A percentile compares a stretch with the other conserved stretches of the same genome.
Conservation (phyloP, 495 filamentous ascomycete species). For the Evernia prunastri region DNA sequence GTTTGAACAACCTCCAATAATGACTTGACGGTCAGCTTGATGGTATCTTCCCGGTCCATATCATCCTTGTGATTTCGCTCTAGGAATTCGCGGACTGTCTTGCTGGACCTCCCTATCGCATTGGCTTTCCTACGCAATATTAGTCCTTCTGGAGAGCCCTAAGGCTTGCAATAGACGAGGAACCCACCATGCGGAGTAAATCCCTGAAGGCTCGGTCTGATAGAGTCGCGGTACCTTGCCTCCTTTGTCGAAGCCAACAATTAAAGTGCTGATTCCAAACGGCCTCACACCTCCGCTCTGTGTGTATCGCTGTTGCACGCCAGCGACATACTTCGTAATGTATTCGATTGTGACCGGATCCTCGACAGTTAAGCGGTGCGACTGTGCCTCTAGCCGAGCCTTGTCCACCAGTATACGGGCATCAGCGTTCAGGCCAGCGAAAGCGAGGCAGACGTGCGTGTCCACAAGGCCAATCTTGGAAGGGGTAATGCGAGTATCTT, state of each 20-base stretch:
- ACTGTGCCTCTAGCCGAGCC: slow-evolving; percentile 92
- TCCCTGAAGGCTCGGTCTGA: slow-evolving; percentile 96
- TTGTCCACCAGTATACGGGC: slow-evolving; percentile 96
- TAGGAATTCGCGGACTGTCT: slow-evolving; percentile 96
- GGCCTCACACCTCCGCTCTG: slow-evolving; percentile 96
- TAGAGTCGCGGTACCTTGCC: slow-evolving; percentile 82
- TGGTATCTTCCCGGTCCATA: slow-evolving; percentile 94
- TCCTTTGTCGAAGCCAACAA: slow-evolving; percentile 93
- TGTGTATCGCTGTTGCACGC: slow-evolving; percentile 96
- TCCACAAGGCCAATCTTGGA: slow-evolving; percentile 96
- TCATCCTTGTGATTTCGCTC: slow-evolving; percentile 96
- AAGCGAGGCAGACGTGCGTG: slow-evolving; percentile 91
- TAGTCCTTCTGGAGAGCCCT: slow-evolving; percentile 5
- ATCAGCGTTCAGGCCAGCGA: slow-evolving; percentile 94
- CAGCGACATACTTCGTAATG: slow-evolving; percentile 96
- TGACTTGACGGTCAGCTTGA: slow-evolving; percentile 95
- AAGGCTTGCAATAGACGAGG: slow-evolving; percentile 12
- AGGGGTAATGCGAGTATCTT: slow-evolving; percentile 97
- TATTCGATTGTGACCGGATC: slow-evolving; percentile 97
- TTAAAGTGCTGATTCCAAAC: slow-evolving; percentile 94
- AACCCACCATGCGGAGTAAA: slow-evolving; percentile 92
- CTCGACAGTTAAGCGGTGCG: slow-evolving; percentile 95
- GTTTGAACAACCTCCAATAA: slow-evolving; percentile 97
- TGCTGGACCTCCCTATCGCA: slow-evolving; percentile 94
- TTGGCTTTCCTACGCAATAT: slow-evolving; percentile 80